Percentiles rank a stretch among this genome's conserved stretches.
These are phyloP conservation scores for Diaporthe australafricana DNA, from an alignment of 2,329 filamentous ascomycete genomes.

Conservation along the genomic window DNA sequence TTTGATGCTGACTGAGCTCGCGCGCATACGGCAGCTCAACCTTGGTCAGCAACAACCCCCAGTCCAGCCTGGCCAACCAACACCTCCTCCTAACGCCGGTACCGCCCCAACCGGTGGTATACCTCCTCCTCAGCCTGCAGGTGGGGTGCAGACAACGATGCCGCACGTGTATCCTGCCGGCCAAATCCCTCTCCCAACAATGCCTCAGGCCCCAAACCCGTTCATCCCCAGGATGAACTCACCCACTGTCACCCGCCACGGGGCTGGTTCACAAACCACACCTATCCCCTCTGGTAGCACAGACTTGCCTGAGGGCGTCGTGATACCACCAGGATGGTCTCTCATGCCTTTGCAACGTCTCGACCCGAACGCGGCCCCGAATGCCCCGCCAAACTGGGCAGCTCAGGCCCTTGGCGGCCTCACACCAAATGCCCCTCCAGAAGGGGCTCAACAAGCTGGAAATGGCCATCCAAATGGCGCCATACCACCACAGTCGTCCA, in stretches of 20 bases:
- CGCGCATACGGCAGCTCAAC: conserved; percentile 69
- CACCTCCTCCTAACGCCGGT: conserved; percentile 28
- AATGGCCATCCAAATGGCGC: neutral
- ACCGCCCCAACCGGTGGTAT: neutral
- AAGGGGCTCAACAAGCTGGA: conserved; percentile 35
- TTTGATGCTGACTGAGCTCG: conserved; percentile 74
- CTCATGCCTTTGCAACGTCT: conserved; percentile 70
- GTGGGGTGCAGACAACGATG: conserved; percentile 31
- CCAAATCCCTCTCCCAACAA: conserved; percentile 33
- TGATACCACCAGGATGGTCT: conserved; percentile 74
- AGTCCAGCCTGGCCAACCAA: conserved; percentile 14
- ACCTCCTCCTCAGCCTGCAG: conserved; percentile 13
- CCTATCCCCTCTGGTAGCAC: conserved; percentile 70
- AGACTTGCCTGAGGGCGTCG: conserved; percentile 72
- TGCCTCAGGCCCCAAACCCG: conserved; percentile 33
- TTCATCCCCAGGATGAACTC: conserved; percentile 51
- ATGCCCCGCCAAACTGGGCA: conserved; percentile 10
- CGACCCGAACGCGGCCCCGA: conserved; percentile 40
- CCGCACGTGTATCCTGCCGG: conserved; percentile 41
- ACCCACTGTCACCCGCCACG: conserved; percentile 60
- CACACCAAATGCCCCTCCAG: conserved; percentile 26
- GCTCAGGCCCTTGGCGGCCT: neutral
- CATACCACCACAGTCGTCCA: neutral
- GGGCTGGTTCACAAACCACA: conserved; percentile 55
- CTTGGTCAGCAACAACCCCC: conserved; percentile 43